These are phyloP conservation scores for Penicillium verhagenii DNA, from an alignment of 495 filamentous ascomycete genomes.

Conservation along the genomic window DNA sequence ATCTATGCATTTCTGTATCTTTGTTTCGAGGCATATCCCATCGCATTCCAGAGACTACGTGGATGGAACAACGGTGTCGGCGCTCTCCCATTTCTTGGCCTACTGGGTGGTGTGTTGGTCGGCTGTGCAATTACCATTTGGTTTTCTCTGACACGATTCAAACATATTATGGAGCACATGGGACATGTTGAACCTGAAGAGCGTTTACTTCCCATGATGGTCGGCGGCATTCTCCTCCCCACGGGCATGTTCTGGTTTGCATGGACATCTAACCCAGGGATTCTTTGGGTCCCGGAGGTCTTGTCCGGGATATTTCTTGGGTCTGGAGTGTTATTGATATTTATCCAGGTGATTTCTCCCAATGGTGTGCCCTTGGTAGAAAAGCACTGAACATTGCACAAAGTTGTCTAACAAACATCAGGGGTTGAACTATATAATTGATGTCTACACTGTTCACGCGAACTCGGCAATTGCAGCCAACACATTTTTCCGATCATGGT, in stretches of 20 bases:
- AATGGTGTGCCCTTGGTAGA: neutral
- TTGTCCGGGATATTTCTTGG: neutral
- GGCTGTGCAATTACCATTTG: no score
- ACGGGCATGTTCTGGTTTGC: constrained; percentile 7
- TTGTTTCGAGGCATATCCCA: constrained; percentile 53
- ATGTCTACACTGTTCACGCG: constrained; percentile 5
- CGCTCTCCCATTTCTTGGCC: constrained; percentile 53
- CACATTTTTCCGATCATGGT: neutral
- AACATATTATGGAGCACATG: neutral
- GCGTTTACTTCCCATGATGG: constrained; percentile 1
- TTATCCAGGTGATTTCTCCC: neutral
- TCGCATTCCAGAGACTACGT: constrained; percentile 48
- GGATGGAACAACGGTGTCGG: constrained; percentile 43
- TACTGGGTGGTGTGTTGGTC: constrained; percentile 22
- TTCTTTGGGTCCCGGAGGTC: constrained; percentile 1
- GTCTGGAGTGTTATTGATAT: constrained; percentile 5
- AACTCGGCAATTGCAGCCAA: constrained; percentile 7
- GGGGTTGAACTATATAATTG: constrained; percentile 6
- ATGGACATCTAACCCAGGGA: neutral
- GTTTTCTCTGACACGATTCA: neutral
- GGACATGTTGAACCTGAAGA: constrained; percentile 1
- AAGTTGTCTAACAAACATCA: neutral
- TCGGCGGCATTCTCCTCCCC: neutral
- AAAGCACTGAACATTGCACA: no score
- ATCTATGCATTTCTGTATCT: constrained; percentile 41